Conservation (phyloP, 2,329 filamentous ascomycete species). For the Volutella citrinella region DNA sequence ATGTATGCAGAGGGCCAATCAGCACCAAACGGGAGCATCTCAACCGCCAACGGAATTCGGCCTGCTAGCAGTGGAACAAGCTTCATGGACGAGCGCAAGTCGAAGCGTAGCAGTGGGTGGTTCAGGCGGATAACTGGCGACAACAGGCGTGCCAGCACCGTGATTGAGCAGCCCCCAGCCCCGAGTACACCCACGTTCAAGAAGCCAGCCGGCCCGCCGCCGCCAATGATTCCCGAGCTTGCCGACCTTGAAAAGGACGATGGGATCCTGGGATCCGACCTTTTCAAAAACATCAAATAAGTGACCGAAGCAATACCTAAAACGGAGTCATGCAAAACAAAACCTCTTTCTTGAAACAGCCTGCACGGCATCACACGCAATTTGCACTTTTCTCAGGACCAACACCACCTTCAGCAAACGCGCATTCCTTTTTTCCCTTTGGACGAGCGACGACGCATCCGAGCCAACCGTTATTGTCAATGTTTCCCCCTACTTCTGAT, state of each 20-base stretch:
- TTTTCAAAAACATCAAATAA: slow-evolving; percentile 61
- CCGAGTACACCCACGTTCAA: slow-evolving; percentile 19
- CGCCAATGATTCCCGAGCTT: slow-evolving; percentile 60
- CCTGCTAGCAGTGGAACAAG: slow-evolving; percentile 52
- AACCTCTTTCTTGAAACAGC: background rate
- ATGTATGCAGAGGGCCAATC: slow-evolving; percentile 48
- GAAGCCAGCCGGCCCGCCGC: slow-evolving; percentile 48
- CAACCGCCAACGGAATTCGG: slow-evolving; percentile 33
- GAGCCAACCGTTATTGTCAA: slow-evolving; percentile 17
- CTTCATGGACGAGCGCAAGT: slow-evolving; percentile 50
- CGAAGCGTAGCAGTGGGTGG: slow-evolving; percentile 57
- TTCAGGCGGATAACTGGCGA: slow-evolving; percentile 49
- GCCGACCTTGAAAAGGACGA: slow-evolving; percentile 49
- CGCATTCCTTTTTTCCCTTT: no score
- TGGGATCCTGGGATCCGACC: slow-evolving; percentile 46
- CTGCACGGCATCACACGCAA: no score
- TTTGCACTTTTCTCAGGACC: no score
- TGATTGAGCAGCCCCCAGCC: slow-evolving; percentile 35
- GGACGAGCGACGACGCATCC: slow-evolving; percentile 25
- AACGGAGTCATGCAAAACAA: slow-evolving; percentile 1
- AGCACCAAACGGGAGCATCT: slow-evolving; percentile 29
- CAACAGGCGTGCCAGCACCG: slow-evolving; percentile 39
- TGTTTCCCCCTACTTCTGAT: slow-evolving; percentile 13
- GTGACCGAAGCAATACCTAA: background rate
- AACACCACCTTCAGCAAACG: no score